Base-by-base conservation (phyloP, 495 filamentous ascomycete genomes). In the Elaphomyces granulatus region DNA sequence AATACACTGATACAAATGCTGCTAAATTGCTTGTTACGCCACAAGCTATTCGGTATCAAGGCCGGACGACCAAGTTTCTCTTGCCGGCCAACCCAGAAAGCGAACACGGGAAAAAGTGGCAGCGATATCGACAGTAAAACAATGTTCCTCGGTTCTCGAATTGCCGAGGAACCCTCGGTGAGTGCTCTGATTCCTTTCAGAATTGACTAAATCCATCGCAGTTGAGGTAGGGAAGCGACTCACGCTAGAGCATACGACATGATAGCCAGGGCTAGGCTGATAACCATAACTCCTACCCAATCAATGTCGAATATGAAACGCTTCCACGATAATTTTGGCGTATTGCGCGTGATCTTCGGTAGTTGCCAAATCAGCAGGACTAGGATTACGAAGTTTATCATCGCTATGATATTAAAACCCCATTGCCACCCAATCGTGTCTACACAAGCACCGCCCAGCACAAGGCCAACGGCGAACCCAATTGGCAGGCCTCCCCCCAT, bases 41-140 rank as follows among this genome's bases (percentile, higher is more conserved):
- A 77, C 1, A 77, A 39, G 0, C 56, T 56, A 49, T 74, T 78
- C 0, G 72, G 72, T 2, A 78, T 72, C 28, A 78, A 43, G 9
- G 67, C 69, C 8, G 68, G 58, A 18, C 57, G 55, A 3, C 54
- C 50, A 2, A 34, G 44, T 34, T 53, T 50, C 32, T 66, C 70
- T 35, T 61, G 63, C 28, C 51, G 47, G 28, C 54, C 46, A 53
- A 69, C 61, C 71, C 70, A 74, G 1, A 46, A 39, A 14, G 60
- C 42, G 44, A 76, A 78, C 0, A 46, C 50, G 0, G 66, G 61
- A 0, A 71, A 48, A 4, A 69, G 49, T 8, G 50, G 41, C 3
- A 58, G 41, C 14, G 59, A 53, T 16, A 66, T 19, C 8, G 50
- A 47, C 0, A 74, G 50, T 2, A 71, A 42, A 0, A 51, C 56